Evolutionary conservation across 768 basidiomycete species (phyloP), one percentile per base, ranked within the genome.

Genomic region (Lactarius hengduanensis): DNA sequence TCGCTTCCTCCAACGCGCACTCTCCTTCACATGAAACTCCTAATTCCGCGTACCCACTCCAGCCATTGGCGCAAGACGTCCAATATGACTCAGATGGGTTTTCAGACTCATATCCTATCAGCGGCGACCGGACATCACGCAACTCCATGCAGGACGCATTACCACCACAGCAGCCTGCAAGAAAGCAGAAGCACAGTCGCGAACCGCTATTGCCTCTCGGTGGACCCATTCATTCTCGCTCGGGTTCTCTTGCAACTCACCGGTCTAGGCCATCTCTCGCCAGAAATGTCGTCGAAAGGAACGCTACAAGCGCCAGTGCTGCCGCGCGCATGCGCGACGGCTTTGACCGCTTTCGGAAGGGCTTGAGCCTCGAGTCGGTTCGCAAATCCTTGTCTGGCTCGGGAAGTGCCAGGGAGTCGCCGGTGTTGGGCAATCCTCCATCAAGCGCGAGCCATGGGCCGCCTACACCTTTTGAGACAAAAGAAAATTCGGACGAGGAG

Each of bases 161-260:
- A 34, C 72, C 68, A 28, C 71, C 68, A 28, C 71, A 74, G 70
- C 70, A 78, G 4, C 63, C 80, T 16, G 79, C 79, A 57, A 80
- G 80, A 18, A 71, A 71, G 22, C 70, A 66, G 62, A 91, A 89
- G 73, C 84, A 82, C 65, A 91, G 90, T 73, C 83, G 87, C 36
- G 91, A 92, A 68, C 89, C 89, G 2, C 79, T 92, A 53, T 80
- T 92, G 4, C 89, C 91, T 8, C 76, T 86, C 47, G 77, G 80
- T n/a, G 76, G 73, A 28, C 66, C 64, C 73, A 71, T 60, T 45
- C 69, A 36, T 20, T 59, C 71, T 6, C 61, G 62, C 57, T 73
- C 71, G 50, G 67, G 71, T 32, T 70, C 71, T 26, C 22, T 40
- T 5, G 53, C 65, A n/a, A 68, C 70, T 10, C 74, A 74, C 41